Conservation (phyloP, 768 basidiomycete species). For the Cytidiella melzeri region DNA sequence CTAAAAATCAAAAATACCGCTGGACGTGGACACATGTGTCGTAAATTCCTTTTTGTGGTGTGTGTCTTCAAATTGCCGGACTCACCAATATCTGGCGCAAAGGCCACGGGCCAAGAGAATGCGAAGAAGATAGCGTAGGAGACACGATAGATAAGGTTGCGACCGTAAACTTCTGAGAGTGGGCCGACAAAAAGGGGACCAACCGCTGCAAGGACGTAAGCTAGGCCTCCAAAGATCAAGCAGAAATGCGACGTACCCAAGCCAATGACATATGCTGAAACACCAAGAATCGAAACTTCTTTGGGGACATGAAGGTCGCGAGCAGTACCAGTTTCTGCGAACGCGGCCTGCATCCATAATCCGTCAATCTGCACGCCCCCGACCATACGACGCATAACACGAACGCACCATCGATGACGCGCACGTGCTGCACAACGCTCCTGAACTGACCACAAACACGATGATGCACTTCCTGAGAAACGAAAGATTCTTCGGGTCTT, state of each 20-base stretch:
- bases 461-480: slow-evolving; percentile 19
- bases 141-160: slow-evolving; percentile 50
- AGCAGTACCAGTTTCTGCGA: slow-evolving; percentile 56
- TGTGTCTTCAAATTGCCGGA: slow-evolving; percentile 3
- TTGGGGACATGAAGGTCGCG: slow-evolving; percentile 44
- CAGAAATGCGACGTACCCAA: slow-evolving; percentile 22
- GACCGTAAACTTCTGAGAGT: slow-evolving; percentile 51
- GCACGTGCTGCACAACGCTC: slow-evolving; percentile 33
- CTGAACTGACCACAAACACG: slow-evolving; percentile 19
- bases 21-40: too few relatives aligned
- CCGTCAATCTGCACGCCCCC: not conserved
- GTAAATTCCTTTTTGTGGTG: not conserved
- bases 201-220: slow-evolving; percentile 6
- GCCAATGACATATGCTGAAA: slow-evolving; percentile 39
- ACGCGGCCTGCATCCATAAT: slow-evolving; percentile 47
- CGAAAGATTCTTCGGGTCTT: slow-evolving; percentile 20
- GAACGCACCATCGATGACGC: slow-evolving; percentile 49
- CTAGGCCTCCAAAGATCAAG: not conserved
- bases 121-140: slow-evolving; percentile 58
- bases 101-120: slow-evolving; percentile 67
- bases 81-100: slow-evolving; percentile 60
- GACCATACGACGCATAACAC: not conserved
- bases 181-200: slow-evolving; percentile 29
- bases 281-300: slow-evolving; percentile 43
- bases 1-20: slow-evolving; percentile 60